A percentile compares a stretch with the other conserved stretches of the same genome.
Evolutionary conservation across 140 eudicot species (phyloP).

Genomic region (Bidens hawaiensis): DNA sequence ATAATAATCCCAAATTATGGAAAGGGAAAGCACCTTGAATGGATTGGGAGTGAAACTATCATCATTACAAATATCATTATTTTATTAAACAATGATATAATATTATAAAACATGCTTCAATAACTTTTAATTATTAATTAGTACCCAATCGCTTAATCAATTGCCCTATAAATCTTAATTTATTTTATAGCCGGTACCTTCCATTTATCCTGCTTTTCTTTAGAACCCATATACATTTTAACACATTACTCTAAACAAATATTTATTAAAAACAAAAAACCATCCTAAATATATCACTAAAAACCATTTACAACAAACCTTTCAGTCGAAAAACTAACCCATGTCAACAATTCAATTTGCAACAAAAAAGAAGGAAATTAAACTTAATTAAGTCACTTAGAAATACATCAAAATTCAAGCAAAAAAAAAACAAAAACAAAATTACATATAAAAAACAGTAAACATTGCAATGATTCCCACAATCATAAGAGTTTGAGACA

Average conservation of each 20-base stretch:
- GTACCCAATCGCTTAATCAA: slow-evolving; percentile 6
- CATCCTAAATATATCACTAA: too few species aligned
- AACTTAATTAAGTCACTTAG: neutral
- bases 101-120: slow-evolving; percentile 5
- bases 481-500: slow-evolving; percentile 25
- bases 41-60: slow-evolving; percentile 29
- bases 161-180: neutral
- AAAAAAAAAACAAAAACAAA: slow-evolving; percentile 6
- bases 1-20: slow-evolving; percentile 3
- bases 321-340: too few species aligned
- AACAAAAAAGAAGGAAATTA: neutral
- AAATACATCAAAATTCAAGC: slow-evolving; percentile 20
- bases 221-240: neutral
- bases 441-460: slow-evolving; percentile 27
- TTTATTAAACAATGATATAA: slow-evolving; percentile 15
- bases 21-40: slow-evolving; percentile 24
- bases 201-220: neutral
- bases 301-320: too few species aligned
- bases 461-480: slow-evolving; percentile 21
- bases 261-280: neutral
- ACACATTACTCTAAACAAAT: neutral
- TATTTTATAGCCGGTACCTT: neutral
- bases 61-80: slow-evolving; percentile 9
- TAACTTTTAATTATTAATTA: too few species aligned
- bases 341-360: too few species aligned